Conservation (phyloP, 495 filamentous ascomycete genomes). For the Lasiosphaeria hispida region DNA sequence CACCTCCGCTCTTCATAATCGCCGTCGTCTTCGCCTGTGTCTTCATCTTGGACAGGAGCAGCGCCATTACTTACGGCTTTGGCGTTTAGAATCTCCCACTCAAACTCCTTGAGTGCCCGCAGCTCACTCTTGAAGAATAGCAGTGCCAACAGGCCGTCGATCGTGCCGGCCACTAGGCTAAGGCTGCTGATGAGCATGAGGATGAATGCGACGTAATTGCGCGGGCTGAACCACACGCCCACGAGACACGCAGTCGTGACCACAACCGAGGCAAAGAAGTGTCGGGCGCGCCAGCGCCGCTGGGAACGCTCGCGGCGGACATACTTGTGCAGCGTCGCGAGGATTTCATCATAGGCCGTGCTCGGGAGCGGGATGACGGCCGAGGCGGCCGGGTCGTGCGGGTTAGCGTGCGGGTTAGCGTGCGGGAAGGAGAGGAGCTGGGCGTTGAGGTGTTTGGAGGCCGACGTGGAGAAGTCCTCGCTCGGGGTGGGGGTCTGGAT, state of each 20-base stretch:
- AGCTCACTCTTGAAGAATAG: constrained; percentile 83
- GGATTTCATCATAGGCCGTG: constrained; percentile 68
- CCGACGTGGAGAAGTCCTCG: constrained; percentile 20
- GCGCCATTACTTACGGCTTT: constrained; percentile 36
- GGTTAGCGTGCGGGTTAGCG: not conserved
- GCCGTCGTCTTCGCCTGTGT: constrained; percentile 21
- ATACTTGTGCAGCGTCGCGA: constrained; percentile 65
- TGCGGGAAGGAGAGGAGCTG: constrained; percentile 24
- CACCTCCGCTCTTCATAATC: constrained; percentile 22
- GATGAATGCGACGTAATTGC: constrained; percentile 75
- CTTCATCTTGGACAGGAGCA: constrained; percentile 20
- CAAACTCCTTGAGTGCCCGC: constrained; percentile 84
- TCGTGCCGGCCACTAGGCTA: constrained; percentile 67
- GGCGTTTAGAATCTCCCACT: constrained; percentile 85
- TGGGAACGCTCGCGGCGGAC: constrained; percentile 65
- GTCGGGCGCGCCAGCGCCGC: constrained; percentile 62
- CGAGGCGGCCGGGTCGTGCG: constrained; percentile 10
- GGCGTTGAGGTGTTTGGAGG: constrained; percentile 25
- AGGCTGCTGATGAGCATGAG: constrained; percentile 75
- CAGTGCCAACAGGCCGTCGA: constrained; percentile 83
- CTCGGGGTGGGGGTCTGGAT: constrained; percentile 23
- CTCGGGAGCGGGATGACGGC: constrained; percentile 28
- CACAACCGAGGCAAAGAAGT: constrained; percentile 66
- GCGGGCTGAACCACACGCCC: constrained; percentile 80
- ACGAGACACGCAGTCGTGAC: constrained; percentile 69